Evolutionary conservation across 2,329 filamentous ascomycete genomes (phyloP), one percentile per base, ranked within the genome.

Genomic region (Diaporthe vexans): DNA sequence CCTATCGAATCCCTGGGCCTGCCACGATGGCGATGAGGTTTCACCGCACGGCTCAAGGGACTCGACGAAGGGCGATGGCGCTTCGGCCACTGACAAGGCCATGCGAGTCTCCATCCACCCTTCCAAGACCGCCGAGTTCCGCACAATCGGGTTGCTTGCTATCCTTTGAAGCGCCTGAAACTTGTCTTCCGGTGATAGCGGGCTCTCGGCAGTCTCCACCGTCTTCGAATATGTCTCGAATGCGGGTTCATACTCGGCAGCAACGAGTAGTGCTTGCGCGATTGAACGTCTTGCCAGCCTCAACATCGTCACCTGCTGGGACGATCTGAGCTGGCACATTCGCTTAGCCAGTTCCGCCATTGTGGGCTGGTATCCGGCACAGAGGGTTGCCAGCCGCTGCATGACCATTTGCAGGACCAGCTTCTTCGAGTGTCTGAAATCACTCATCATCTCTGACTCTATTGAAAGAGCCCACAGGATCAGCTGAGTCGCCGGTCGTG

Each of bases 61-160:
- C 1, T 46, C 56, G 17, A 26, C 43, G 4, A 21, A 21, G 15
- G 65, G 51, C 24, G 52, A 21, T 19, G 69, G 35, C 11, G 37
- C 7, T 35, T 58, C 35, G 6, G 43, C n/a, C 0, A 46, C 51
- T 7, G 69, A 54, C 51, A 74, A 51, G 9, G 69, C 69, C 10
- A 72, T 72, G 24, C 69, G 73, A 10, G 46, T 26, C 52, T 74
- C 68, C 58, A 58, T 46, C 73, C 73, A 74, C n/a, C 37, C 51
- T 24, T 7, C 59, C 19, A 74, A 15, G 2, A 10, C 4, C 17
- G 68, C 43, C 33, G 46, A 35, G 7, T 24, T 48, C 7, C 61
- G 72, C 48, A 72, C 69, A 0, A 43, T 33, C n/a, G 73, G 43
- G 19, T 54, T 43, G 17, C 9, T 33, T 17, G 43, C 19, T 9